These are phyloP conservation scores for Arthrobotrys sphaeroides DNA, from an alignment of 2,329 filamentous ascomycete genomes.

Conservation along the genomic window DNA sequence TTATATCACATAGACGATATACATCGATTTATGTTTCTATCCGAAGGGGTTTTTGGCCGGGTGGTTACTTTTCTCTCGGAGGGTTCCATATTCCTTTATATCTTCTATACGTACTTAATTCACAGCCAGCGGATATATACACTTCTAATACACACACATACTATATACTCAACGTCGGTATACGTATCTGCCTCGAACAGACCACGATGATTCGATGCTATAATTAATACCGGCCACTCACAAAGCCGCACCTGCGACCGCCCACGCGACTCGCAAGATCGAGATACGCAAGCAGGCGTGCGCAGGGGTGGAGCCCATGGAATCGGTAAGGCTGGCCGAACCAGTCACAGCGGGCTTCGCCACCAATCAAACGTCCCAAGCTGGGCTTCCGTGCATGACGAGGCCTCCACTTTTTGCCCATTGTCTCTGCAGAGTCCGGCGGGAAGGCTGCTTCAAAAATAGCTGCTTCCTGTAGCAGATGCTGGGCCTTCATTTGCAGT, in stretches of 20 bases:
- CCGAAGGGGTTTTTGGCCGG: neutral
- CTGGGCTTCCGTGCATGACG: neutral
- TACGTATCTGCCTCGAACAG: too few relatives aligned
- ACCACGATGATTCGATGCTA: too few relatives aligned
- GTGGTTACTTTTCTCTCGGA: too few relatives aligned
- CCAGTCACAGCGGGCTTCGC: slow-evolving; percentile 15
- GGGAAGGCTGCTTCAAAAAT: slow-evolving; percentile 2
- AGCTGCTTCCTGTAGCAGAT: slow-evolving; percentile 6
- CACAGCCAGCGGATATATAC: too few relatives aligned
- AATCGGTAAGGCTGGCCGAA: slow-evolving; percentile 15
- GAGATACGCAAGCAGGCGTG: slow-evolving; percentile 12
- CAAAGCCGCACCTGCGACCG: neutral
- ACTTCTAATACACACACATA: too few relatives aligned
- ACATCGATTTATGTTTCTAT: too few relatives aligned
- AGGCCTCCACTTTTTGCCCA: neutral
- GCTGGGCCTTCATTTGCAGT: neutral
- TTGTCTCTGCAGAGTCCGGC: neutral
- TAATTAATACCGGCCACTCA: too few relatives aligned
- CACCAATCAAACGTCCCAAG: neutral
- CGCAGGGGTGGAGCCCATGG: neutral
- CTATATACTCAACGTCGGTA: too few relatives aligned
- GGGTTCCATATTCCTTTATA: too few relatives aligned
- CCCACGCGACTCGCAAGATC: neutral
- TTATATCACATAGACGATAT: too few relatives aligned
- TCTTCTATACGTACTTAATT: too few relatives aligned